Conservation (phyloP, 768 basidiomycete species). For the Suillus subluteus region DNA sequence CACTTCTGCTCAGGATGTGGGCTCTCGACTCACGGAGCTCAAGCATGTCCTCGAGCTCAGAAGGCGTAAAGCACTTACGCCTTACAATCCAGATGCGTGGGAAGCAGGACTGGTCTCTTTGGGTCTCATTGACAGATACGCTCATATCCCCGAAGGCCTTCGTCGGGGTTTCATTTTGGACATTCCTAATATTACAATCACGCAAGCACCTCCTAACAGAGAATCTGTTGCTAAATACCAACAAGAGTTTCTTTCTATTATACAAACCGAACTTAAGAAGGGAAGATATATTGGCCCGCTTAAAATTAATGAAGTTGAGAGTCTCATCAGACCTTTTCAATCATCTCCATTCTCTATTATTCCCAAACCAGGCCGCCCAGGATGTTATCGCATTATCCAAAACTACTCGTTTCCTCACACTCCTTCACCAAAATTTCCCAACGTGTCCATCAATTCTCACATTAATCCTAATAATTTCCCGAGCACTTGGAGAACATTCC, state of each 20-base stretch:
- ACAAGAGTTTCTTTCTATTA: not conserved
- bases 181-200: not conserved
- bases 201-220: not conserved
- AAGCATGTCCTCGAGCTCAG: not conserved
- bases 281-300: not conserved
- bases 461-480: not conserved
- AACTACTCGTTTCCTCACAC: not conserved
- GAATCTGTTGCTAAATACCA: not conserved
- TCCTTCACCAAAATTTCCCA: not conserved
- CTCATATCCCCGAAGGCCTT: not conserved
- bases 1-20: not conserved
- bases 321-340: not conserved
- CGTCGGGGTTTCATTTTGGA: not conserved
- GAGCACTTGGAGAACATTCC: not conserved
- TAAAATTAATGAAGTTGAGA: not conserved
- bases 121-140: not conserved
- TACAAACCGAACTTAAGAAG: not conserved
- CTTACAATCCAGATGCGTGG: not conserved
- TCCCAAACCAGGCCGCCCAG: not conserved
- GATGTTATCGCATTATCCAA: not conserved
- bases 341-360: not conserved
- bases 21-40: not conserved
- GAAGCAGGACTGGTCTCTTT: rapidly evolving
- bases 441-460: not conserved
- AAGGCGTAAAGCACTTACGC: not conserved